Base-by-base conservation (phyloP, 1,284 basidiomycete species). In the Inonotus hispidus region DNA sequence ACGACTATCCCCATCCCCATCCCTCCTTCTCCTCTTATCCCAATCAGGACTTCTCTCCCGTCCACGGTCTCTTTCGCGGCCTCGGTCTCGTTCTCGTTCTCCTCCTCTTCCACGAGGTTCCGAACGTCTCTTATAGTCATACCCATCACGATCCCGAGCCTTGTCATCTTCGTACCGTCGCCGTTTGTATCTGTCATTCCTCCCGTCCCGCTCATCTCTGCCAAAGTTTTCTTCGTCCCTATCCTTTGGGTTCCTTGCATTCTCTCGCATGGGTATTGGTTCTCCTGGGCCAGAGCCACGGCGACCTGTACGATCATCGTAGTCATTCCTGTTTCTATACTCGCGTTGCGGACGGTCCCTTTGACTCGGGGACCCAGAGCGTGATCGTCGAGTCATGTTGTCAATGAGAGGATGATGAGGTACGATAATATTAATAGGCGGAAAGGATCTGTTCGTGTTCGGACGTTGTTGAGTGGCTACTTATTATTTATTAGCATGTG, bases 1-100 rank as follows among this genome's bases (percentile, higher is more conserved):
- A n/a, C 41, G 41, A 43, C 16, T 43, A 47, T 72, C 71, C 62
- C 41, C 19, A 53, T 72, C 70, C 66, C 69, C 64, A 59, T 59
- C 63, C 16, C 41, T 43, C 41, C 16, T 43, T 62, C 73, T 64
- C 55, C 72, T 70, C 66, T 68, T 64, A 59, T 59, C 63, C 16
- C 56, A 50, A 58, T 59, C 47, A 38, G 27, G 59, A 27, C 49
- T 61, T 53, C 56, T 38, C n/a, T 49, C 19, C n/a, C 56, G 43
- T 56, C 61, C 50, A 61, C 23, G 60, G 19, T 47, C 60, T 49
- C 56, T 1, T 16, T 49, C 19, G n/a, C n/a, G n/a, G n/a, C n/a
- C n/a, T n/a, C n/a, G n/a, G n/a, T n/a, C n/a, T n/a, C n/a, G 38
- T 3, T 59, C 46, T 45, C 23, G 60, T 25, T 47, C 60, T 49